Evolutionary conservation across 192 early-diverging fungal genomes (phyloP).

Genomic region (Backusella morwellensis): DNA sequence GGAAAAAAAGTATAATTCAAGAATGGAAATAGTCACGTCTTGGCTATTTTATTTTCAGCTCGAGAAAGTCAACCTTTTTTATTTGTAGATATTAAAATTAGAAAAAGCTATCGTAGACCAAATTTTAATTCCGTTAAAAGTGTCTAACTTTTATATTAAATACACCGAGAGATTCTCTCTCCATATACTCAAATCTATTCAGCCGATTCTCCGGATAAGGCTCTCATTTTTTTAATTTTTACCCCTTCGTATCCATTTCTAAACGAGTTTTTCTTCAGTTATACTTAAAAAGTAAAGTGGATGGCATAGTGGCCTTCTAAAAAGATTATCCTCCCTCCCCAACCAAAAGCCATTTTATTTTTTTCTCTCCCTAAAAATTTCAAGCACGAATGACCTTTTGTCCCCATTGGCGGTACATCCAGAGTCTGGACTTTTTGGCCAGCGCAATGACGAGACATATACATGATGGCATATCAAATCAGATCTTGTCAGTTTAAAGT

Average conservation of each 20-base stretch:
- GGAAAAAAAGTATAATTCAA: background rate
- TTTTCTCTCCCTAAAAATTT: background rate
- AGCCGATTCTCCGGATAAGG: background rate
- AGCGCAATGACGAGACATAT: background rate
- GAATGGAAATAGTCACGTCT: conserved; percentile 3
- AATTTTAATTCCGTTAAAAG: conserved; percentile 2
- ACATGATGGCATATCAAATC: background rate
- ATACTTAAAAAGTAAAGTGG: background rate
- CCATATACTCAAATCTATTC: background rate
- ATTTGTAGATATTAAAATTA: background rate
- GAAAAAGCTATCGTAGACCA: background rate
- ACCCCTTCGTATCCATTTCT: background rate
- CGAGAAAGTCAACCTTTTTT: conserved; percentile 5
- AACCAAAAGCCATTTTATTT: background rate
- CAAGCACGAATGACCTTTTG: background rate
- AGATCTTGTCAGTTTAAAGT: background rate
- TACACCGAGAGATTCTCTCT: background rate
- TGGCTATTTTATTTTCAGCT: background rate
- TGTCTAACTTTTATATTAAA: conserved; percentile 6
- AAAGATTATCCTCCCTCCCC: background rate
- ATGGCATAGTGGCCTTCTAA: background rate
- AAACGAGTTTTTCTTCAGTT: background rate
- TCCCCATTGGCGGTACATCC: background rate
- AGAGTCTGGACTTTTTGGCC: background rate
- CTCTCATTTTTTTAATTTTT: background rate